Percentiles rank a stretch among this genome's conserved stretches.
These are phyloP conservation scores for fission yeast (Schizosaccharomyces pombe) DNA, from an alignment of 805 yeast species.

Conservation along the genomic window DNA sequence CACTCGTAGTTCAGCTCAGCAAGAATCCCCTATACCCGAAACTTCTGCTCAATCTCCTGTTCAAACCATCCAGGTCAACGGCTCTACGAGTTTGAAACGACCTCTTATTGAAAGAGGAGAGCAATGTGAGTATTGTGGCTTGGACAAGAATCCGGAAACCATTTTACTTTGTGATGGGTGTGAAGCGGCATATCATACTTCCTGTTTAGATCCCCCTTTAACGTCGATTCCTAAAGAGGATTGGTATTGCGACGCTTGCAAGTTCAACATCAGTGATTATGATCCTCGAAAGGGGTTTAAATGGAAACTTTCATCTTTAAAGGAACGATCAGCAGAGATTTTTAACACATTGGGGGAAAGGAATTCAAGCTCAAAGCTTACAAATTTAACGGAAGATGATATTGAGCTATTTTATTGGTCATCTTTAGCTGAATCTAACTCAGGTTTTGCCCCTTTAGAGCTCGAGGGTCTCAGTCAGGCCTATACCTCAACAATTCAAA, in stretches of 20 bases:
- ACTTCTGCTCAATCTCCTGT: too few relatives aligned
- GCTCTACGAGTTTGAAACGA: too few relatives aligned
- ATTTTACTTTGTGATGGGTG: conserved; percentile 42
- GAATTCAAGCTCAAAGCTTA: not conserved
- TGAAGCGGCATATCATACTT: conserved; percentile 39
- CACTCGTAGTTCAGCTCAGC: not conserved
- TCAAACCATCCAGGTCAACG: too few relatives aligned
- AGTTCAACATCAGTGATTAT: conserved; percentile 68
- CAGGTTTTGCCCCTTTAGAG: conserved; percentile 11
- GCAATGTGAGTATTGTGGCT: conserved; percentile 14
- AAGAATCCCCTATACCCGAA: not conserved
- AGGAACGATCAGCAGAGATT: conserved; percentile 29
- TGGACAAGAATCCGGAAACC: conserved; percentile 8
- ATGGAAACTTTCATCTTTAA: conserved; percentile 39
- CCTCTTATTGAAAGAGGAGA: conserved; percentile 3
- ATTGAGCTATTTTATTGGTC: conserved; percentile 18
- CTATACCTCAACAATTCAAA: conserved; percentile 16
- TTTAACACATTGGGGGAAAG: conserved; percentile 19
- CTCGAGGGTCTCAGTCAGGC: conserved; percentile 22
- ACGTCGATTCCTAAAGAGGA: conserved; percentile 28
- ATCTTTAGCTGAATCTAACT: conserved; percentile 13
- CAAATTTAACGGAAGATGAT: conserved; percentile 7
- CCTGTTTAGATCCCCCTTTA: conserved; percentile 40
- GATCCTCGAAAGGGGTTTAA: conserved; percentile 54
- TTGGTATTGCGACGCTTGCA: conserved; percentile 69